A percentile compares a stretch with the other conserved stretches of the same genome.
phyloP scores from a whole-genome alignment of 352 stramenopile species.

The Phytopythium ostracodes region DNA sequence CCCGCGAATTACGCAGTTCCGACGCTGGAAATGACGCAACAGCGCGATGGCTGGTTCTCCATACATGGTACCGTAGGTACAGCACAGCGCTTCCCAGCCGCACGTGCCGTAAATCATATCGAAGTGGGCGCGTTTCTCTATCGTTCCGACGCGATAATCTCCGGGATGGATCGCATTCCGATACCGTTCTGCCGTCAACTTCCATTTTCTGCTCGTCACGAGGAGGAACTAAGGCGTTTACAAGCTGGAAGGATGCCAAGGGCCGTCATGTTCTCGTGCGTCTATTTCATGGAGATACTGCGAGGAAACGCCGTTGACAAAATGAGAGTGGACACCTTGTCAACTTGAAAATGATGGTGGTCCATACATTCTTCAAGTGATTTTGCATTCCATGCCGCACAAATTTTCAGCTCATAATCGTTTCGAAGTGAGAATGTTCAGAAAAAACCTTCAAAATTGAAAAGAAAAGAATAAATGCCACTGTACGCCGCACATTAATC shows the following conservation, averaged over 20 bases:
- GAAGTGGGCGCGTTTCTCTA: neutral
- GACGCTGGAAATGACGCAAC: neutral
- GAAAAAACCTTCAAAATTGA: too few relatives aligned
- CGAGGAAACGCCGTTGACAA: neutral
- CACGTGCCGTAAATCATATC: neutral
- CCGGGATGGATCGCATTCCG: neutral
- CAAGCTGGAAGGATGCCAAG: neutral
- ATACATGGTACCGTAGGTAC: neutral
- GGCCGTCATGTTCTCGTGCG: too few relatives aligned
- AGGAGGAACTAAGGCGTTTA: too few relatives aligned
- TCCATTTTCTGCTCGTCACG: too few relatives aligned
- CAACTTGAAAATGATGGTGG: neutral
- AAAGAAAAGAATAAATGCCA: too few relatives aligned
- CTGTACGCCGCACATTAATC: neutral
- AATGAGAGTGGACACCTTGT: neutral
- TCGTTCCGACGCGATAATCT: neutral
- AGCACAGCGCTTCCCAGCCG: too few relatives aligned
- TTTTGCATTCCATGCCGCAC: neutral
- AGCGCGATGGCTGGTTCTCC: neutral
- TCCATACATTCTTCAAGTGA: too few relatives aligned
- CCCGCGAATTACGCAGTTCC: neutral
- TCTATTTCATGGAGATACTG: neutral
- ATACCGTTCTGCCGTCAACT: neutral
- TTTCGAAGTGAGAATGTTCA: too few relatives aligned
- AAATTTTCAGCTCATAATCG: neutral